Evolutionary conservation across 2,329 filamentous ascomycete genomes (phyloP), one percentile per base, ranked within the genome.

Genomic region (Xylariaceae sp.): DNA sequence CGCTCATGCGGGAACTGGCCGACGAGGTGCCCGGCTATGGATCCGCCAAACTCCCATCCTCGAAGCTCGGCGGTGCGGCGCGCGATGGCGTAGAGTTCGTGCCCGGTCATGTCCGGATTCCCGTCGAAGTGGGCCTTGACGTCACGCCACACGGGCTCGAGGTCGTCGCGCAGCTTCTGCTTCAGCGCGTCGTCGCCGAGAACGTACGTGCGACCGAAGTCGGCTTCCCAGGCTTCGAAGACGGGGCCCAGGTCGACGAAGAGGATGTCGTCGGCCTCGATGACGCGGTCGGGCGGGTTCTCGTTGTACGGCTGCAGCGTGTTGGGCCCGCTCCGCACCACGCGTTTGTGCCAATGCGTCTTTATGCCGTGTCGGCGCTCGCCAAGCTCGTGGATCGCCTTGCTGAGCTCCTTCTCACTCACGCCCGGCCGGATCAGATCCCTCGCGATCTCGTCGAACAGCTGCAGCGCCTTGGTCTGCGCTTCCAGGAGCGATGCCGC

Each of bases 311-410:
- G 76, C 1, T 64, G 55, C 3, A 80, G 58, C 0, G 77, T 80
- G 62, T 80, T 78, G 4, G 74, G 72, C 0, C 77, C 77, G 56
- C 74, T 76, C 7, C 77, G 68, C 32, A 80, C 69, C 0, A 79
- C 71, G 5, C 76, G 72, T 60, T 79, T 80, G 64, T 80, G 77
- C 77, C 77, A 80, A 55, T 80, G 75, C 2, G 74, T 78, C 15
- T 67, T 64, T 10, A 80, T 69, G 15, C 68, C 70, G 63, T 76
- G 68, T n/a, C 71, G 71, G 34, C 72, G 63, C 8, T 65, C 57
- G 37, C 63, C 75, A 0, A 78, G 69, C 34, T 71, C 65, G 60
- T 78, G 71, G 50, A 80, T 79, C 58, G 76, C 70, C 29, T 76
- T 65, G 65, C 71, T 77, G 21, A 80, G 63, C 22, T 66, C 63